Conservation (phyloP, 2,329 filamentous ascomycete genomes). For the Amphichorda felina region DNA sequence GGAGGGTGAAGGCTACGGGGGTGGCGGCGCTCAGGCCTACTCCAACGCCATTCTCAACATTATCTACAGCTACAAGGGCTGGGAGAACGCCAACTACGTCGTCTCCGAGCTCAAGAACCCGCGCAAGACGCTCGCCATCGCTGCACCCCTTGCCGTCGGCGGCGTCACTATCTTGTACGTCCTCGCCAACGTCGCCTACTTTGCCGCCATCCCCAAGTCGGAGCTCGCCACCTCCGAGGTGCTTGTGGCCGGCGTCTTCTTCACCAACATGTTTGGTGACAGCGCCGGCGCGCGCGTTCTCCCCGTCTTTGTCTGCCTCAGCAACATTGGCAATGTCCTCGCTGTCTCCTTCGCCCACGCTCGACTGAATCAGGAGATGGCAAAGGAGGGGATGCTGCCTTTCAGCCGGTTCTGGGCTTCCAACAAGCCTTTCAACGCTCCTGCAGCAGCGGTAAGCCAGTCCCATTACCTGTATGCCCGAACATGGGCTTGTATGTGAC, state of each 20-base stretch:
- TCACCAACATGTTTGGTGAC: slow-evolving; percentile 48
- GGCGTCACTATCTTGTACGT: slow-evolving; percentile 49
- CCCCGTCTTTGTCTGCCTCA: slow-evolving; percentile 47
- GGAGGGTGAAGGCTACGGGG: slow-evolving; percentile 29
- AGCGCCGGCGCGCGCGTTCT: slow-evolving; percentile 34
- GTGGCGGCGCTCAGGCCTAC: slow-evolving; percentile 38
- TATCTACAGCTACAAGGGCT: slow-evolving; percentile 51
- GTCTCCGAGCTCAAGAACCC: slow-evolving; percentile 45
- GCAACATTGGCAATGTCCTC: slow-evolving; percentile 50
- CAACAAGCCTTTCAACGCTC: slow-evolving; percentile 54
- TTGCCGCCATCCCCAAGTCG: slow-evolving; percentile 46
- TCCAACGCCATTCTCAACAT: slow-evolving; percentile 46
- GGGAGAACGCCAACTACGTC: slow-evolving; percentile 54
- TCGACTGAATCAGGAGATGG: slow-evolving; percentile 52
- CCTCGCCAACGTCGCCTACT: slow-evolving; percentile 54
- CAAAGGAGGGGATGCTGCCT: slow-evolving; percentile 57
- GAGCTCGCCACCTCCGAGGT: slow-evolving; percentile 46
- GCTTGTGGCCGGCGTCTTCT: slow-evolving; percentile 49
- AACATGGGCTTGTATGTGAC: too few species aligned
- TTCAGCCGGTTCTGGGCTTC: slow-evolving; percentile 57
- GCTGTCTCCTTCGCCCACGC: slow-evolving; percentile 48
- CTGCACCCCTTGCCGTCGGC: slow-evolving; percentile 45
- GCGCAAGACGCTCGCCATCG: slow-evolving; percentile 38
- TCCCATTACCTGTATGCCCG: neutral
- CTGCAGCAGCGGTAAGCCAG: slow-evolving; percentile 35